Base-by-base conservation (phyloP, 2,329 filamentous ascomycete genomes). In the Aureobasidium melanogenum region DNA sequence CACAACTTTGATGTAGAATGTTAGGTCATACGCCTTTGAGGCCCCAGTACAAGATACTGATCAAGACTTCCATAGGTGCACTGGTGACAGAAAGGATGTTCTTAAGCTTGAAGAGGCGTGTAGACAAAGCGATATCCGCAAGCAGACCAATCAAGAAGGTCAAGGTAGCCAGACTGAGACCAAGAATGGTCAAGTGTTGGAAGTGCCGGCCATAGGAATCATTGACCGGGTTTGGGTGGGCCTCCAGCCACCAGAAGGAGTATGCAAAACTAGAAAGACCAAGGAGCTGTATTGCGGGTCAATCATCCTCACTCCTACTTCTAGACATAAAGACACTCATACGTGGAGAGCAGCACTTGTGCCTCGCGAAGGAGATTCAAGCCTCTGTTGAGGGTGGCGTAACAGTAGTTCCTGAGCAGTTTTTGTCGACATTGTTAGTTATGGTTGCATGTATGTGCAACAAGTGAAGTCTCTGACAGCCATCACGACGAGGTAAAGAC, bases 111-210 rank as follows among this genome's bases (percentile, higher is more conserved):
- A 90, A 91, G 14, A 89, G 76, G n/a, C 69, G 70, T 1, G 72
- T 74, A 38, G 78, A 85, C 28, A 83, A 70, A 0, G 83, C 84
- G 9, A 89, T 67, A 71, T 91, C 88, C 58, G 87, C 85, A 38
- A 86, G 69, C 5, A 88, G 74, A 4, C 82, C 88, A 28, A 82
- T 73, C 54, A 73, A 66, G 70, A 90, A 90, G 55, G 84, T 87
- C 48, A 79, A 66, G 12, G 83, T 78, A 0, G 86, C 80, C 26
- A 88, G 75, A 1, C 79, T 76, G 46, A 91, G 80, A 28, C 87
- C 88, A 62, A 91, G 81, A 69, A 90, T 90, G 65, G 88, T 91
- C 34, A 91, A 79, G 68, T 88, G 89, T 71, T 89, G 85, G 64
- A 85, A 82, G 69, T 88, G 82, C 74, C 86, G 86, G 62, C 88